A percentile compares a stretch with the other conserved stretches of the same genome.
Conservation (phyloP, 345 rosid species). For the Gynandropsis gynandra region DNA sequence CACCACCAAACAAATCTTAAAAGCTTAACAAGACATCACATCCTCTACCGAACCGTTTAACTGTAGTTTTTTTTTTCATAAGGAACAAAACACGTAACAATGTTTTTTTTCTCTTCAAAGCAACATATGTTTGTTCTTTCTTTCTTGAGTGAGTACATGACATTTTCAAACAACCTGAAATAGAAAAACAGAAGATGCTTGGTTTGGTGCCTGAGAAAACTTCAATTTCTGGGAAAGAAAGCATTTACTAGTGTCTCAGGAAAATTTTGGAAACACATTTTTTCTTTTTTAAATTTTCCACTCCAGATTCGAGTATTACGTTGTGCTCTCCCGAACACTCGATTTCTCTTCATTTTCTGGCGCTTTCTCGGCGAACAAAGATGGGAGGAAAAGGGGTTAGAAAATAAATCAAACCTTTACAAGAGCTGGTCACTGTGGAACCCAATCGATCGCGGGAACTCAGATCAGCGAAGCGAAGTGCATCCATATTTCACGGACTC, state of each 20-base stretch:
- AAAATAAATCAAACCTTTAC: constrained; percentile 30
- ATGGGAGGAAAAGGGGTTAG: neutral
- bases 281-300: neutral
- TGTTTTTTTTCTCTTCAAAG: no score
- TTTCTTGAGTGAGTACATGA: constrained; percentile 2
- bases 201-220: constrained; percentile 9
- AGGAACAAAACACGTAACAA: neutral
- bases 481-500: constrained; percentile 46
- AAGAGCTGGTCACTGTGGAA: constrained; percentile 19
- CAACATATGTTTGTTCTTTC: constrained; percentile 4
- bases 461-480: constrained; percentile 26
- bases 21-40: constrained; percentile 19
- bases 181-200: constrained; percentile 1
- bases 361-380: constrained; percentile 25
- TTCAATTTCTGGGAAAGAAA: constrained; percentile 19
- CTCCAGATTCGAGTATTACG: neutral
- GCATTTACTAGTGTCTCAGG: constrained; percentile 14
- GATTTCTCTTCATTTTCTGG: neutral
- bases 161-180: constrained; percentile 17
- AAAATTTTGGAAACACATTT: neutral
- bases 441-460: constrained; percentile 32
- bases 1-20: constrained; percentile 34
- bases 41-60: constrained; percentile 25
- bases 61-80: constrained; percentile 22
- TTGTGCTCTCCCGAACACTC: neutral